Evolutionary conservation across 1,284 basidiomycete genomes (phyloP).

Genomic region (Rugosomyces carneus): DNA sequence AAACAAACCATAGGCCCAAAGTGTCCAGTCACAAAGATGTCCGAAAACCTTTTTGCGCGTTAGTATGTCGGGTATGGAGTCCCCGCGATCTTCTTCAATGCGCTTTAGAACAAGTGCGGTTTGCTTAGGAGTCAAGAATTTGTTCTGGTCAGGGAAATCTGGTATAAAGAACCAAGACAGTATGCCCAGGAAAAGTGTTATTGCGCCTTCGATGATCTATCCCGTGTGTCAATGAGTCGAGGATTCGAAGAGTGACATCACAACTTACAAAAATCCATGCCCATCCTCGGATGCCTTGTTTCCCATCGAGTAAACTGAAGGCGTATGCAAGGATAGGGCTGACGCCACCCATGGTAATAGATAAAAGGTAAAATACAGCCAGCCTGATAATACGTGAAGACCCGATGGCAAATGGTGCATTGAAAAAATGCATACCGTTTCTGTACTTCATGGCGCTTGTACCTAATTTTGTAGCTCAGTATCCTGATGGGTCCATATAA

Average conservation of each 20-base stretch:
- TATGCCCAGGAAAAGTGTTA: constrained; percentile 32
- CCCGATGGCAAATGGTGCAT: neutral
- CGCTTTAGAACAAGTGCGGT: constrained; percentile 34
- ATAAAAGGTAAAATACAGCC: constrained; percentile 33
- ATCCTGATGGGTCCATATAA: neutral
- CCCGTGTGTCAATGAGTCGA: neutral
- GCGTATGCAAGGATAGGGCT: constrained; percentile 36
- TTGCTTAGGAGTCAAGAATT: constrained; percentile 34
- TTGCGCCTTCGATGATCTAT: constrained; percentile 35
- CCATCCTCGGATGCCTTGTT: constrained; percentile 35
- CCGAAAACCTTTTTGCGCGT: constrained; percentile 28
- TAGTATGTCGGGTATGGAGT: constrained; percentile 35
- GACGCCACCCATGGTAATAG: constrained; percentile 32
- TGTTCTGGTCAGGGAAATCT: constrained; percentile 38
- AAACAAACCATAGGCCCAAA: constrained; percentile 36
- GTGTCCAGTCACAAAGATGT: constrained; percentile 36
- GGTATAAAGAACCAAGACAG: constrained; percentile 33
- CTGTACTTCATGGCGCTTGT: constrained; percentile 41
- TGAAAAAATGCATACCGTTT: constrained; percentile 26
- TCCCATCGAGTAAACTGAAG: constrained; percentile 33
- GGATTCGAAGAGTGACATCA: neutral
- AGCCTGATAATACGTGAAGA: constrained; percentile 21
- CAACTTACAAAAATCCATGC: constrained; percentile 38
- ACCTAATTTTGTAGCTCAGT: constrained; percentile 23
- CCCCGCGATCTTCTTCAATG: constrained; percentile 39